Evolutionary conservation across 495 filamentous ascomycete genomes (phyloP).

Genomic region (Penicillium parvum): DNA sequence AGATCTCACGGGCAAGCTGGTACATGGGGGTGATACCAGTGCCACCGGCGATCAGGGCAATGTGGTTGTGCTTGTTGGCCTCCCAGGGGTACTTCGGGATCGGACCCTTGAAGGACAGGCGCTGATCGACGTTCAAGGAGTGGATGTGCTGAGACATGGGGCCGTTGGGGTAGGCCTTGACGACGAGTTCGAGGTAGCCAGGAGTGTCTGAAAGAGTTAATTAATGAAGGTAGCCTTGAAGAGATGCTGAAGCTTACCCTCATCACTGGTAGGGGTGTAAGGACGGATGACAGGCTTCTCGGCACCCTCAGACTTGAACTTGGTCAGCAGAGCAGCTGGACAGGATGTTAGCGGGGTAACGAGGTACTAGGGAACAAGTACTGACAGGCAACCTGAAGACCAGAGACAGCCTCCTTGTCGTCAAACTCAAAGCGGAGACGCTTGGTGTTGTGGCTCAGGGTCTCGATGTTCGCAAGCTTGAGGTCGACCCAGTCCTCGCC

Average conservation of each 20-base stretch:
- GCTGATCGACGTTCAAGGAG: slow-evolving; percentile 71
- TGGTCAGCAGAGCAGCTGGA: slow-evolving; percentile 78
- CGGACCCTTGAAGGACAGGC: slow-evolving; percentile 87
- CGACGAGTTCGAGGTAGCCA: slow-evolving; percentile 81
- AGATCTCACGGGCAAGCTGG: slow-evolving; percentile 81
- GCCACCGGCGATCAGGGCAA: slow-evolving; percentile 88
- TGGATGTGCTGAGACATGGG: slow-evolving; percentile 90
- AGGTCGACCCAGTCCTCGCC: slow-evolving; percentile 84
- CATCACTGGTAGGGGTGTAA: slow-evolving; percentile 88
- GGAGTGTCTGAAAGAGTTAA: slow-evolving; percentile 46
- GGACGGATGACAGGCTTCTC: slow-evolving; percentile 83
- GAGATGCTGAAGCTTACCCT: slow-evolving; percentile 49
- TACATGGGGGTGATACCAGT: slow-evolving; percentile 95
- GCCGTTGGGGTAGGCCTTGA: slow-evolving; percentile 86
- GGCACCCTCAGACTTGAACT: slow-evolving; percentile 70
- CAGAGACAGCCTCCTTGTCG: slow-evolving; percentile 78
- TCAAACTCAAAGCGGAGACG: slow-evolving; percentile 75
- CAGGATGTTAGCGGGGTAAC: too few relatives aligned
- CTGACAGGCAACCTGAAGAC: slow-evolving; percentile 70
- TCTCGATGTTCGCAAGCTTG: slow-evolving; percentile 71
- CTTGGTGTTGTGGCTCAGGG: slow-evolving; percentile 87
- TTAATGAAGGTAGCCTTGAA: background rate
- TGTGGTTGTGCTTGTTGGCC: slow-evolving; percentile 90
- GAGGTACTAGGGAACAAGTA: background rate
- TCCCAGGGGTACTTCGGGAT: slow-evolving; percentile 91